Percentiles rank a stretch among this genome's conserved stretches.
phyloP scores from a whole-genome alignment of 225 moss, liverwort and hornwort genomes.

The Pseudoscleropodium purum region DNA sequence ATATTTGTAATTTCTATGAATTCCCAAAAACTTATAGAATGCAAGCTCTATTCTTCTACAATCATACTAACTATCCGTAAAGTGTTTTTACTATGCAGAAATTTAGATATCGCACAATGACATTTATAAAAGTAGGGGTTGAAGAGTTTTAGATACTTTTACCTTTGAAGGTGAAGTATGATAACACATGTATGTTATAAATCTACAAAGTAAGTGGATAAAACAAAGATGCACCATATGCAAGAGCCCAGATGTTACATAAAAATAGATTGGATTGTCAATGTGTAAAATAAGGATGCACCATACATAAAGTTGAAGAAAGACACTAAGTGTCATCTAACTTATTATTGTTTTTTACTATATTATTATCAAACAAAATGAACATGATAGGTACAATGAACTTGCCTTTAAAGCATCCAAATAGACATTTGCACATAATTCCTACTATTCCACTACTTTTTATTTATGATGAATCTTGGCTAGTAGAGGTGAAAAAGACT shows the following conservation, averaged over 20 bases:
- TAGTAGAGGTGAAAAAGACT: rapidly evolving
- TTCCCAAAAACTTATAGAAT: background rate
- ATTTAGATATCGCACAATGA: background rate
- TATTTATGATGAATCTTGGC: background rate
- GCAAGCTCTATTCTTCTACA: background rate
- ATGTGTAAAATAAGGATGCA: background rate
- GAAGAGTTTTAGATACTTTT: background rate
- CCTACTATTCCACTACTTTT: no score
- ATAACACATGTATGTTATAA: no score
- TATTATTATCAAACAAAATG: rapidly evolving
- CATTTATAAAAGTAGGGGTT: background rate
- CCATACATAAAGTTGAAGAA: background rate
- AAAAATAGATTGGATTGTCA: rapidly evolving
- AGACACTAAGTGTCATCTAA: rapidly evolving
- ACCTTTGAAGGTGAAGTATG: background rate
- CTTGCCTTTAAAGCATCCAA: background rate
- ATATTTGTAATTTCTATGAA: background rate
- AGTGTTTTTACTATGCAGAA: background rate
- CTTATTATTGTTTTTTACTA: background rate
- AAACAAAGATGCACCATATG: background rate
- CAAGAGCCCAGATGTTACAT: no score
- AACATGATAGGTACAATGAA: background rate
- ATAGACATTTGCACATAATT: rapidly evolving
- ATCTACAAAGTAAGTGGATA: no score
- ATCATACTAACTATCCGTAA: rapidly evolving